Evolutionary conservation across 352 stramenopile genomes (phyloP).

Genomic region (Thalassiosira livingstoniorum): DNA sequence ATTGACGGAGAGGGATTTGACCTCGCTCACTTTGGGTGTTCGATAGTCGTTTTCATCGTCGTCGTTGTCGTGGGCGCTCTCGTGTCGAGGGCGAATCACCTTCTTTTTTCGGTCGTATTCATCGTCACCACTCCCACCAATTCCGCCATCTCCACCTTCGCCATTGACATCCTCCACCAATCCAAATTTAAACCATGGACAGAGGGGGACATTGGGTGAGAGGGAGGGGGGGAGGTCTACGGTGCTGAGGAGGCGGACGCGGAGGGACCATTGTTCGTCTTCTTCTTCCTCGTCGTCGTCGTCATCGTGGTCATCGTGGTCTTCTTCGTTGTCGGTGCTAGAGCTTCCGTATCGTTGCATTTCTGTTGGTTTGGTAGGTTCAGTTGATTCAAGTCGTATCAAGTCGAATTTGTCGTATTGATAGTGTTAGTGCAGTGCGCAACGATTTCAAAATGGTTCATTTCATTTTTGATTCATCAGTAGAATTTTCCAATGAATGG

Average conservation of each 20-base stretch:
- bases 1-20: neutral
- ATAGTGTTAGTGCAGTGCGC: too few relatives aligned
- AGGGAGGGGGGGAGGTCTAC: conserved; percentile 76
- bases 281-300: conserved; percentile 39
- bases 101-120: conserved; percentile 8
- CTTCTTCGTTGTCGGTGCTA: conserved; percentile 3
- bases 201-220: conserved; percentile 71
- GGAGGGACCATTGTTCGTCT: conserved; percentile 68
- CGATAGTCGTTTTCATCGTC: conserved; percentile 7
- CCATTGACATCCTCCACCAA: conserved; percentile 59
- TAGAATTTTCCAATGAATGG: too few relatives aligned
- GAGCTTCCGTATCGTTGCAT: too few relatives aligned
- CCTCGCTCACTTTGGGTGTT: neutral
- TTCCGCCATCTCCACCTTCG: neutral
- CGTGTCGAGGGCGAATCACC: neutral
- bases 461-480: too few relatives aligned
- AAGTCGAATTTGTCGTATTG: too few relatives aligned
- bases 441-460: too few relatives aligned
- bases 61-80: neutral
- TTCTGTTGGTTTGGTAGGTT: too few relatives aligned
- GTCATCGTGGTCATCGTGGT: conserved; percentile 1
- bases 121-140: neutral
- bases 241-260: conserved; percentile 69
- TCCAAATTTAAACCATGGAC: conserved; percentile 78
- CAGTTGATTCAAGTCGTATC: too few relatives aligned